Evolutionary conservation across 495 filamentous ascomycete genomes (phyloP).

Genomic region (Astrocystis sublimbata): DNA sequence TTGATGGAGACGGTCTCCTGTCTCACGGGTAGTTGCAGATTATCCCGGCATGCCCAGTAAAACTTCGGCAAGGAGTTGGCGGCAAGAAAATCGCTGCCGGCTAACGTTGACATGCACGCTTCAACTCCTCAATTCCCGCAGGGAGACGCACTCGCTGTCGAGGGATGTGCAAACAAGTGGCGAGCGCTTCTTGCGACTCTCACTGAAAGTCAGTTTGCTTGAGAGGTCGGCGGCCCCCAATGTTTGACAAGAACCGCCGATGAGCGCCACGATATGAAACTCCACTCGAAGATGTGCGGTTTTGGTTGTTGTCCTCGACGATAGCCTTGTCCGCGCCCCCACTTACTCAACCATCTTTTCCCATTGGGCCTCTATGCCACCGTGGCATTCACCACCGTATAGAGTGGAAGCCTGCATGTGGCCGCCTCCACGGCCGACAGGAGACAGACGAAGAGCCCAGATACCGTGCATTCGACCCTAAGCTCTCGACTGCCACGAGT

Average conservation of each 20-base stretch:
- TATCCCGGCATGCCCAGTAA: slow-evolving; percentile 17
- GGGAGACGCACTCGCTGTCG: not conserved
- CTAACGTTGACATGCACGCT: slow-evolving; percentile 2
- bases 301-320: not conserved
- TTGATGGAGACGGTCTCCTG: slow-evolving; percentile 21
- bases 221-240: not conserved
- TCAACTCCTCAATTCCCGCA: not conserved
- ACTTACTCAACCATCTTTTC: not conserved
- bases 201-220: not conserved
- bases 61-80: slow-evolving; percentile 18
- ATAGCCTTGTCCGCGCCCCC: slow-evolving; percentile 7
- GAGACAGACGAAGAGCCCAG: slow-evolving; percentile 1
- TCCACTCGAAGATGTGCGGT: not conserved
- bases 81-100: slow-evolving; percentile 12
- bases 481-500: not conserved
- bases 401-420: slow-evolving; percentile 16
- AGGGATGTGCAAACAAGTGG: not conserved
- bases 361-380: slow-evolving; percentile 5
- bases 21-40: slow-evolving; percentile 30
- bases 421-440: slow-evolving; percentile 17
- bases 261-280: not conserved
- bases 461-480: slow-evolving; percentile 7
- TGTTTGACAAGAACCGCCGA: not conserved
- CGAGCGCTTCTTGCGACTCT: not conserved
- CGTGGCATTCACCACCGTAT: not conserved